Conservation (phyloP, 2,329 filamentous ascomycete species). For the Trichoderma sp. region DNA sequence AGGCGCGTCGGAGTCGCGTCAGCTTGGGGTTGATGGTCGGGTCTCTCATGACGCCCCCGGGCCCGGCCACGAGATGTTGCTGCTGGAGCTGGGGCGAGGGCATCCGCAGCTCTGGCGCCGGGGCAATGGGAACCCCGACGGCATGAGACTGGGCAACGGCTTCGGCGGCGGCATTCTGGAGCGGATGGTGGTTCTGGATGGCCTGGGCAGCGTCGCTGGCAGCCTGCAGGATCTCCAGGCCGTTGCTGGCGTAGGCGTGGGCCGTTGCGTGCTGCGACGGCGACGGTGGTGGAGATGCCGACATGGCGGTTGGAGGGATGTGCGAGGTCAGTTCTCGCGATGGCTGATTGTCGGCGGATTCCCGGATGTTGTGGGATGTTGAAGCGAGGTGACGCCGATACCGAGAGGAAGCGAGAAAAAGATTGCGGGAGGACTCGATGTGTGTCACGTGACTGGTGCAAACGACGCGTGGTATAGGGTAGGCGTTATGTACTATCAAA, state of each 20-base stretch:
- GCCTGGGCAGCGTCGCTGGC: slow-evolving; percentile 49
- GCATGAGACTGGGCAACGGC: slow-evolving; percentile 33
- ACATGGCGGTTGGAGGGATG: slow-evolving; percentile 28
- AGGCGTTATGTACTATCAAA: neutral
- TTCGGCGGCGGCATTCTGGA: slow-evolving; percentile 44
- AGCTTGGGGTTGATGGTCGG: slow-evolving; percentile 52
- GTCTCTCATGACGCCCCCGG: slow-evolving; percentile 39
- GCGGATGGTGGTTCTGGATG: slow-evolving; percentile 41
- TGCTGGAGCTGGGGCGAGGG: slow-evolving; percentile 28
- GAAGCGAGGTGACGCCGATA: slow-evolving; percentile 45
- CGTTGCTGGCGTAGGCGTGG: slow-evolving; percentile 50
- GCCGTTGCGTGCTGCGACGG: slow-evolving; percentile 36
- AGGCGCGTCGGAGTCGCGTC: slow-evolving; percentile 59
- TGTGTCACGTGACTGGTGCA: slow-evolving; percentile 1
- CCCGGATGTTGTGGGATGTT: slow-evolving; percentile 41
- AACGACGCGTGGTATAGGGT: neutral
- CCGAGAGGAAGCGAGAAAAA: slow-evolving; percentile 19
- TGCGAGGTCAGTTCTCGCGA: slow-evolving; percentile 31
- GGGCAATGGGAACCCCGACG: slow-evolving; percentile 20
- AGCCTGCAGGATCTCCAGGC: slow-evolving; percentile 49
- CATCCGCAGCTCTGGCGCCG: slow-evolving; percentile 11
- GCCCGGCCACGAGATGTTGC: slow-evolving; percentile 24
- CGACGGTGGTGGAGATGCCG: slow-evolving; percentile 32
- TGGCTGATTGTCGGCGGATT: slow-evolving; percentile 49
- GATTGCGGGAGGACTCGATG: neutral